Evolutionary conservation across 768 basidiomycete species (phyloP), one percentile per base, ranked within the genome.

Genomic region (Cubamyces sp.): DNA sequence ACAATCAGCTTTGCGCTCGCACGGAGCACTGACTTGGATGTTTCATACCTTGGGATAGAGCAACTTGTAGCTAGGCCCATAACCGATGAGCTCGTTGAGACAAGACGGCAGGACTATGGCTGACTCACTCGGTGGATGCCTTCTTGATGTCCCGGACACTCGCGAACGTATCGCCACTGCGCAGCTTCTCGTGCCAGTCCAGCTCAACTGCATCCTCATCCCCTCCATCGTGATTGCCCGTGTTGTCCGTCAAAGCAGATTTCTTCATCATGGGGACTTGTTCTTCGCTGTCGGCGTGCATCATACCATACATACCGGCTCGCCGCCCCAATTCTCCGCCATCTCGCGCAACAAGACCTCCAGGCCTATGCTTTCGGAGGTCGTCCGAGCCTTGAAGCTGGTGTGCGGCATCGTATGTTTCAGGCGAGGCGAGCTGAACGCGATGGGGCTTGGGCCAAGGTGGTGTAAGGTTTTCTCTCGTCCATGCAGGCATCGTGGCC

Each of bases 141-240:
- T 59, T 53, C 60, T 69, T 69, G 21, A 67, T 62, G 50, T 69
- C 64, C 12, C 68, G 68, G 18, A 69, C 64, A 28, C 45, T 69
- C 14, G 64, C 50, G 5, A 60, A 59, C 1, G 21, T 46, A 6
- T 54, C 39, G 14, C 48, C 40, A 14, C 56, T 61, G 25, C 56
- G 21, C 5, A 69, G 60, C 40, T 43, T 47, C 12, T 37, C 26
- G 43, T 34, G 43, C 59, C 48, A 60, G n/a, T 45, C 55, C 30
- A 55, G 5, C 34, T 34, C 34, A 34, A 9, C 34, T 34, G 9
- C 34, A 18, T 11, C 7, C n/a, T 28, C 41, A 18, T 49, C 23
- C 5, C 42, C 25, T 15, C 16, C 2, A n/a, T n/a, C n/a, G n/a
- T n/a, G n/a, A n/a, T n/a, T n/a, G 26, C n/a, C 18, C n/a, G 19